Conservation (phyloP, 768 basidiomycete species). For the Nevesoporus exiguus region DNA sequence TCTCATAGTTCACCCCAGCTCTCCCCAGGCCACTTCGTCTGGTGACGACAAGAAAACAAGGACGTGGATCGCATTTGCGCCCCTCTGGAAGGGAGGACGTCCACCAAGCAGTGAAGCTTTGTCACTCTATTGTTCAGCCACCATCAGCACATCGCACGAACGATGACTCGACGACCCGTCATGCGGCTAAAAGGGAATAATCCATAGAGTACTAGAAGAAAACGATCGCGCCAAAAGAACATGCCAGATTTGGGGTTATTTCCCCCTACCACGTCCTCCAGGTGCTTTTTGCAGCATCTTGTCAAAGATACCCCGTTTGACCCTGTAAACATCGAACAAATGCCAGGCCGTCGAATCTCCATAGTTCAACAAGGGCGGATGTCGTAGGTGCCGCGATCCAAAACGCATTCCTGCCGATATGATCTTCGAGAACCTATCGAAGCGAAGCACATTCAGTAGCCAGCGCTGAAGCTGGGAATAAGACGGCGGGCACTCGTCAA, state of each 20-base stretch:
- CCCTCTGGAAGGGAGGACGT: constrained; percentile 67
- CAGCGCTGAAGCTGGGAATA: constrained; percentile 74
- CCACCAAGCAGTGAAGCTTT: constrained; percentile 65
- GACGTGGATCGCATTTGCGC: constrained; percentile 60
- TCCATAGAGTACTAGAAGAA: neutral
- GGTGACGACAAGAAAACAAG: constrained; percentile 66
- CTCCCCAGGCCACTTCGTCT: constrained; percentile 61
- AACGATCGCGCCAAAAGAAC: constrained; percentile 68
- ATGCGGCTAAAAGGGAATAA: constrained; percentile 5
- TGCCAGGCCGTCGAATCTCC: constrained; percentile 73
- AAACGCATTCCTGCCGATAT: constrained; percentile 66
- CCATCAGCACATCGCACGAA: constrained; percentile 1
- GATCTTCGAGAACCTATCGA: constrained; percentile 84
- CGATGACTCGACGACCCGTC: neutral
- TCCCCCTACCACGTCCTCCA: constrained; percentile 70
- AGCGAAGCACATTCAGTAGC: constrained; percentile 64
- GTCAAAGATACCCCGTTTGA: constrained; percentile 71
- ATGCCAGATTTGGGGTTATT: constrained; percentile 55
- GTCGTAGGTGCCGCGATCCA: constrained; percentile 28
- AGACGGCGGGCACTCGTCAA: constrained; percentile 54
- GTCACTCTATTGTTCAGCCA: constrained; percentile 47
- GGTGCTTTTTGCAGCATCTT: constrained; percentile 61
- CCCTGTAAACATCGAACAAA: constrained; percentile 62
- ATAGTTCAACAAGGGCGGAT: constrained; percentile 47
- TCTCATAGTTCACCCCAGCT: too few relatives aligned